Conservation (phyloP, 2,329 filamentous ascomycete genomes). For the Trichophyton simii region DNA sequence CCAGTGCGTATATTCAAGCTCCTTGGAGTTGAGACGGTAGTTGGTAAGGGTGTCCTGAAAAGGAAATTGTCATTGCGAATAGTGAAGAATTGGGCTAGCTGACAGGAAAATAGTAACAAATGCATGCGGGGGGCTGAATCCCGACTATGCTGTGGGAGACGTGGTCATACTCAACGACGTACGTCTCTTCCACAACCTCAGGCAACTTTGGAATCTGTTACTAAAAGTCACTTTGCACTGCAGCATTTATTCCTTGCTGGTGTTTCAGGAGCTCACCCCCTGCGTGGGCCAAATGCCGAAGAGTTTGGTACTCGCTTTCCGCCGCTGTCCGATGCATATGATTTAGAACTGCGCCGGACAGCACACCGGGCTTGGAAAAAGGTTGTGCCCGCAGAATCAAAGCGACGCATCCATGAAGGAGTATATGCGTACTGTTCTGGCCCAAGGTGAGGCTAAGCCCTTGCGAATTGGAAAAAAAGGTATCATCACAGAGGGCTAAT, state of each 20-base stretch:
- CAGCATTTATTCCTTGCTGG: constrained; percentile 53
- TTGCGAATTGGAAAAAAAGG: too few species aligned
- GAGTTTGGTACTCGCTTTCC: constrained; percentile 53
- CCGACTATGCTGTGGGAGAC: constrained; percentile 52
- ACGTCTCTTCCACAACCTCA: constrained; percentile 16
- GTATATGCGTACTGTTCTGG: constrained; percentile 54
- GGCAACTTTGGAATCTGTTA: constrained; percentile 11
- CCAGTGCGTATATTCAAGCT: constrained; percentile 52
- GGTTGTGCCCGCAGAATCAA: constrained; percentile 33
- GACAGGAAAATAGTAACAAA: constrained; percentile 43
- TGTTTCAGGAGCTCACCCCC: constrained; percentile 47
- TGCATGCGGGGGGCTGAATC: constrained; percentile 53
- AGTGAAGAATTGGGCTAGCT: background rate
- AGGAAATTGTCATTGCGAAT: background rate
- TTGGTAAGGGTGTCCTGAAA: constrained; percentile 31
- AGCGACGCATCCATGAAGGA: constrained; percentile 48
- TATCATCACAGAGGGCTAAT: background rate
- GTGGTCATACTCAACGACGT: constrained; percentile 54
- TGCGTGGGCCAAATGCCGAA: constrained; percentile 50
- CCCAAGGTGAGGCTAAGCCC: constrained; percentile 38
- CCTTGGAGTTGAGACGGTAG: constrained; percentile 48
- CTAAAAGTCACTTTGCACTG: constrained; percentile 12
- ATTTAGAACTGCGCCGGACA: constrained; percentile 46
- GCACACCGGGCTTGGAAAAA: constrained; percentile 47
- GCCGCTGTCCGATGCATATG: constrained; percentile 53